phyloP scores from a whole-genome alignment of 345 rosid species.

The Mallotus nudiflorus region DNA sequence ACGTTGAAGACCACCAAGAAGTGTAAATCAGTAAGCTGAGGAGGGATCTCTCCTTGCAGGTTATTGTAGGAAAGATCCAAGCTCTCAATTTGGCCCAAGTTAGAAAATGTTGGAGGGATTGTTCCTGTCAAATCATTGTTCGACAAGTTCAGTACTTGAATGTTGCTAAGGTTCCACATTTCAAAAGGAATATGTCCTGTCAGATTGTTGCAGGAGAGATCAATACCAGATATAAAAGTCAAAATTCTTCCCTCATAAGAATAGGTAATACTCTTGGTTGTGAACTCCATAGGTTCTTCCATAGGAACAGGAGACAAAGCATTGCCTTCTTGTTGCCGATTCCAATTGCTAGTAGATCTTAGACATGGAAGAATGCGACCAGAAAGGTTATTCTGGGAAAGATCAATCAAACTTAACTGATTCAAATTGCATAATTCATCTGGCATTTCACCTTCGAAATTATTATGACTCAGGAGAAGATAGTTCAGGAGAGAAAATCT shows the following conservation, averaged over 20 bases:
- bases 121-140: slow-evolving; percentile 28
- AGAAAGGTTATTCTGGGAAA: background rate
- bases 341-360: background rate
- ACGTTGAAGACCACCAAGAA: slow-evolving; percentile 27
- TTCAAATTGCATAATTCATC: slow-evolving; percentile 16
- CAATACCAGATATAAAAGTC: slow-evolving; percentile 30
- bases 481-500: background rate
- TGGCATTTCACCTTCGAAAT: slow-evolving; percentile 17
- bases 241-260: background rate
- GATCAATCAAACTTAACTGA: background rate
- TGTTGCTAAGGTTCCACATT: slow-evolving; percentile 8
- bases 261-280: background rate
- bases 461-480: slow-evolving; percentile 24
- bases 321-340: too few relatives aligned
- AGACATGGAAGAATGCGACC: slow-evolving; percentile 16
- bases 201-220: slow-evolving; percentile 37
- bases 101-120: slow-evolving; percentile 34
- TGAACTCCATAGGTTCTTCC: background rate
- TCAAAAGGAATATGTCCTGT: slow-evolving; percentile 28
- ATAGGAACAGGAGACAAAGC: too few relatives aligned
- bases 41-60: slow-evolving; percentile 28
- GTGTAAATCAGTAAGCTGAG: slow-evolving; percentile 17
- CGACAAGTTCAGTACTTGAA: slow-evolving; percentile 33
- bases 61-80: slow-evolving; percentile 37
- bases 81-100: slow-evolving; percentile 29